Evolutionary conservation across 805 yeast genomes (phyloP), one percentile per base, ranked within the genome.

Genomic region (Candida nemodendra): DNA sequence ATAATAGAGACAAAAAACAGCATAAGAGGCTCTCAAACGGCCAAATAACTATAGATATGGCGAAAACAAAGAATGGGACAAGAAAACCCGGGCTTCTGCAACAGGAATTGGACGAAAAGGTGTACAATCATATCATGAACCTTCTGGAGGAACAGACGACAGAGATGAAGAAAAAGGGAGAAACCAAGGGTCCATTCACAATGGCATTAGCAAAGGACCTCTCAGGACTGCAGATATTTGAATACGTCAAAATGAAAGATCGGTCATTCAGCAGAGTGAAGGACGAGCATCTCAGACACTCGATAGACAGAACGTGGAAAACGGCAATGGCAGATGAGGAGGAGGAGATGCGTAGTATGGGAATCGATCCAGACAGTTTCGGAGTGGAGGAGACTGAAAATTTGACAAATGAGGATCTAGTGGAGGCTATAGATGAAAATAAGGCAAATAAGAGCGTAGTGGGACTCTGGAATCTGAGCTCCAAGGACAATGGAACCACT

Each of bases 381-480:
- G 32, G 36, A 6, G 47, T 42, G n/a, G 50, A 42, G 13, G 45
- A 27, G 3, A 45, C 42, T 9, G 47, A 38, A 7, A 56, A 45
- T 9, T 66, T 68, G 14, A 64, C 63, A 23, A 66, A 59, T 18
- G 58, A 56, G 17, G 76, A 76, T 17, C 48, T 87, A 39, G 78
- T 86, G 85, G 78, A 74, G 3, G 87, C 75, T 4, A 67, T 65
- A 33, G 86, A 85, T 39, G 57, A 69, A 3, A 90, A 90, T 51
- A 65, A 74, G 3, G 72, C 88, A 64, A 91, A 91, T 59, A 86
- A 81, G 53, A 76, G 83, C 15, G 83, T 90, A 2, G 84, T 84
- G 0, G 71, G 78, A 14, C 59, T 79, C 32, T 90, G 97, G 96
- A 71, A 66, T 23, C 48, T 61, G 14, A 31, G 46, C 24, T 27